Percentiles rank a stretch among this genome's conserved stretches.
phyloP scores from a whole-genome alignment of 2,329 filamentous ascomycete genomes.

The Monilinia fructigena region DNA sequence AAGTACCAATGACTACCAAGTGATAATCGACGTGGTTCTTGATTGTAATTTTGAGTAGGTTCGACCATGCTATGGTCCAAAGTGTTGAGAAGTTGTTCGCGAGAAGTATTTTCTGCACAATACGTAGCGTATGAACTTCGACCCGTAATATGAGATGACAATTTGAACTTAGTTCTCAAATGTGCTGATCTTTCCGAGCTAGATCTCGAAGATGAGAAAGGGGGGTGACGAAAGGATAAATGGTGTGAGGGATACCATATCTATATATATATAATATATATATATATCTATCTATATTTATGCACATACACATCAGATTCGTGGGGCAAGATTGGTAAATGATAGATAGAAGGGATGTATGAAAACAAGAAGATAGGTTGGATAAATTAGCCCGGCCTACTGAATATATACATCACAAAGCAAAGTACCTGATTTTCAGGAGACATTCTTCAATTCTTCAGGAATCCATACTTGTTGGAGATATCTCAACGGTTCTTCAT shows the following conservation, averaged over 20 bases:
- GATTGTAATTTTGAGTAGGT: not conserved
- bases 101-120: not conserved
- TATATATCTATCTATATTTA: not conserved
- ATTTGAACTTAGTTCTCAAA: not conserved
- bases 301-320: not conserved
- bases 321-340: not conserved
- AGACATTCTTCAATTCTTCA: not conserved
- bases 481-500: not conserved
- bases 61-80: not conserved
- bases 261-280: conserved; percentile 9
- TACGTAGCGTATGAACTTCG: not conserved
- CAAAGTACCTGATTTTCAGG: not conserved
- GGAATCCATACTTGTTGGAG: not conserved
- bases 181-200: not conserved
- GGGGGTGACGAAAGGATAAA: not conserved
- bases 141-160: not conserved
- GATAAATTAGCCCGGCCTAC: not conserved
- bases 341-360: conserved; percentile 3
- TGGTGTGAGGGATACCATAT: conserved; percentile 16
- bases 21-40: not conserved
- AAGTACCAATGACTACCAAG: not conserved
- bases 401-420: conserved; percentile 4
- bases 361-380: not conserved
- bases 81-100: conserved; percentile 16
- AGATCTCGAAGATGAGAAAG: conserved; percentile 12